phyloP scores from a whole-genome alignment of 768 basidiomycete species.

The Auricularia sp. region DNA sequence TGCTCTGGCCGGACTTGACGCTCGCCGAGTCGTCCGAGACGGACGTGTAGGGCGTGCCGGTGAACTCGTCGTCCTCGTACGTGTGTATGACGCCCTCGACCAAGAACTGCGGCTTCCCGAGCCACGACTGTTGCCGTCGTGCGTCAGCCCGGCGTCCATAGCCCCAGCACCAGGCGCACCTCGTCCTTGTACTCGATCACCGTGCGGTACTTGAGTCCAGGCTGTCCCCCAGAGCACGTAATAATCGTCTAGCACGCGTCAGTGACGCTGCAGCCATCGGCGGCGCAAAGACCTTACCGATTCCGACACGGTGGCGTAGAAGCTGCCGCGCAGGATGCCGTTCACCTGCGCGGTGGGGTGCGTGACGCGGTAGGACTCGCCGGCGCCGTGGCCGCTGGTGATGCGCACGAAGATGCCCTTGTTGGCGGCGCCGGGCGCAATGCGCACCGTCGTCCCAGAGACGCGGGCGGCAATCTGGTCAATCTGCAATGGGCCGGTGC shows the following conservation, averaged over 20 bases:
- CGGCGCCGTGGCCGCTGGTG: conserved; percentile 61
- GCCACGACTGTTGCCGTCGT: conserved; percentile 56
- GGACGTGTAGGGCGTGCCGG: not conserved
- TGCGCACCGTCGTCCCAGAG: conserved; percentile 76
- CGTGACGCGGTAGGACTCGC: conserved; percentile 78
- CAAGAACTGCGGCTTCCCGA: conserved; percentile 76
- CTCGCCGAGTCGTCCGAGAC: conserved; percentile 5
- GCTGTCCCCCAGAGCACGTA: conserved; percentile 64
- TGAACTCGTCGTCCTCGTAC: conserved; percentile 48
- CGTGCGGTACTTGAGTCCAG: conserved; percentile 52
- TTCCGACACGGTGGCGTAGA: conserved; percentile 82
- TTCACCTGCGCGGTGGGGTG: conserved; percentile 88
- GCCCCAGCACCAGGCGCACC: conserved; percentile 34
- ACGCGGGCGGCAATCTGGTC: conserved; percentile 94
- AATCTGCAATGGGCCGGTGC: conserved; percentile 21
- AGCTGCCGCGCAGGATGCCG: conserved; percentile 82
- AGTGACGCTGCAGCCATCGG: not conserved
- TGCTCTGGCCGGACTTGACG: not conserved
- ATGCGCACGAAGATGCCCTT: conserved; percentile 81
- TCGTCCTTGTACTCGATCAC: conserved; percentile 96
- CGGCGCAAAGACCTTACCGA: conserved; percentile 24
- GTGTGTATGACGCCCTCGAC: conserved; percentile 86
- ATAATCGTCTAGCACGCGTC: conserved; percentile 40
- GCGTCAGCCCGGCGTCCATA: not conserved
- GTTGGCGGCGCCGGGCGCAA: conserved; percentile 75